Conservation (phyloP, 1,284 basidiomycete genomes). For the Hymenochaete sp. region DNA sequence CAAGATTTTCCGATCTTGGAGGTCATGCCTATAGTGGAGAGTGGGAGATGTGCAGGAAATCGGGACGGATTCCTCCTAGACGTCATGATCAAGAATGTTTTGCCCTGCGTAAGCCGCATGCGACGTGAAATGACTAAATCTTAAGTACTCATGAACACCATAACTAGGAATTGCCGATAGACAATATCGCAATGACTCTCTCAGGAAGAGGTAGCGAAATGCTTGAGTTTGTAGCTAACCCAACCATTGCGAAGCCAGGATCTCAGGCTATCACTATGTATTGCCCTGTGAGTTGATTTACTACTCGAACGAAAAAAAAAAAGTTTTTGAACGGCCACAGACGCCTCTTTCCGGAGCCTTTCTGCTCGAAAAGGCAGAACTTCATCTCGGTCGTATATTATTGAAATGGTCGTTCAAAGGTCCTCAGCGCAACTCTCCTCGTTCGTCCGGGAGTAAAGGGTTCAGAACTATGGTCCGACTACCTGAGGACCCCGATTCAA, state of each 20-base stretch:
- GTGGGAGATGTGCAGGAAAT: constrained; percentile 41
- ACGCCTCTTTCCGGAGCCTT: constrained; percentile 7
- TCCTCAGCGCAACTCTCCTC: constrained; percentile 5
- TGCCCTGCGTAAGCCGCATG: constrained; percentile 59
- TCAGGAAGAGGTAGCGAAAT: constrained; percentile 50
- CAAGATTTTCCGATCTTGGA: constrained; percentile 61
- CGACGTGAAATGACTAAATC: neutral
- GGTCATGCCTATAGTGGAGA: constrained; percentile 34
- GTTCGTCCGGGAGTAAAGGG: neutral
- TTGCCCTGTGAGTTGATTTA: constrained; percentile 49
- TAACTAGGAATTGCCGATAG: constrained; percentile 38
- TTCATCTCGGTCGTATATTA: constrained; percentile 9
- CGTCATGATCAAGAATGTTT: constrained; percentile 47
- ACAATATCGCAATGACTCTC: constrained; percentile 43
- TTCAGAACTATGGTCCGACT: constrained; percentile 9
- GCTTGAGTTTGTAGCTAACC: constrained; percentile 37
- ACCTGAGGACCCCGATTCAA: constrained; percentile 7
- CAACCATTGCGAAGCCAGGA: constrained; percentile 42
- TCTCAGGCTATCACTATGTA: constrained; percentile 46
- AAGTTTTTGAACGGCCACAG: neutral
- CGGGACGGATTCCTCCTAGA: constrained; percentile 60
- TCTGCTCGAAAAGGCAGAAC: constrained; percentile 5
- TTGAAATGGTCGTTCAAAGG: constrained; percentile 9
- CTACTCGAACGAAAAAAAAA: neutral
- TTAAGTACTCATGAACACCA: constrained; percentile 11